These are phyloP conservation scores for Pseudocercospora crystallina DNA, from an alignment of 2,329 filamentous ascomycete species.

Conservation along the genomic window DNA sequence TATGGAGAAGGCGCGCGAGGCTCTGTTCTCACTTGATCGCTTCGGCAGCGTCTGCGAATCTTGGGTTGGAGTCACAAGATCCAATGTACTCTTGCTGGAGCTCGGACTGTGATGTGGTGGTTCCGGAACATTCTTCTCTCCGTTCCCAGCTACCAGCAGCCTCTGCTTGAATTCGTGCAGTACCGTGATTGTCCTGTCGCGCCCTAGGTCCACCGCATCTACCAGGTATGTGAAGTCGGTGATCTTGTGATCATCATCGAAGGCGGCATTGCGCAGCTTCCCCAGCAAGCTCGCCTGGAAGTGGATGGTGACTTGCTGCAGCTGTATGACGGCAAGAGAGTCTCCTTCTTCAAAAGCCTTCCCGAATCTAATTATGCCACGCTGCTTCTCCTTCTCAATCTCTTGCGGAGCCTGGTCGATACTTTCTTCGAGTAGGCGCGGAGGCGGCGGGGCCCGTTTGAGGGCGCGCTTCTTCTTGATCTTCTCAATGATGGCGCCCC, in stretches of 20 bases:
- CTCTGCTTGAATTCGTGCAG: conserved; percentile 33
- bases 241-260: conserved; percentile 29
- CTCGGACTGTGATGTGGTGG: conserved; percentile 9
- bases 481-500: conserved; percentile 32
- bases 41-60: conserved; percentile 6
- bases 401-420: conserved; percentile 33
- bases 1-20: conserved; percentile 1
- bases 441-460: conserved; percentile 32
- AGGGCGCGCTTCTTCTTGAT: conserved; percentile 34
- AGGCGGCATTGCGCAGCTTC: conserved; percentile 32
- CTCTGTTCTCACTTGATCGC: conserved; percentile 1
- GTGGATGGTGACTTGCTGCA: conserved; percentile 35
- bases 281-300: conserved; percentile 32
- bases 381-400: conserved; percentile 34
- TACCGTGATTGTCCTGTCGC: conserved; percentile 32
- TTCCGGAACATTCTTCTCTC: not conserved
- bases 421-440: conserved; percentile 32
- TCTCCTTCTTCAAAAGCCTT: conserved; percentile 35
- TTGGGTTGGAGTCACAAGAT: conserved; percentile 8
- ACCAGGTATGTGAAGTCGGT: conserved; percentile 32
- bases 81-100: conserved; percentile 18
- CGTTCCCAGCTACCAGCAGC: conserved; percentile 19
- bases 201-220: conserved; percentile 31
- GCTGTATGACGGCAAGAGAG: conserved; percentile 30
- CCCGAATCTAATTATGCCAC: conserved; percentile 32